Base-by-base conservation (phyloP, 257 asterid species). In the Marsdenia floribunda region DNA sequence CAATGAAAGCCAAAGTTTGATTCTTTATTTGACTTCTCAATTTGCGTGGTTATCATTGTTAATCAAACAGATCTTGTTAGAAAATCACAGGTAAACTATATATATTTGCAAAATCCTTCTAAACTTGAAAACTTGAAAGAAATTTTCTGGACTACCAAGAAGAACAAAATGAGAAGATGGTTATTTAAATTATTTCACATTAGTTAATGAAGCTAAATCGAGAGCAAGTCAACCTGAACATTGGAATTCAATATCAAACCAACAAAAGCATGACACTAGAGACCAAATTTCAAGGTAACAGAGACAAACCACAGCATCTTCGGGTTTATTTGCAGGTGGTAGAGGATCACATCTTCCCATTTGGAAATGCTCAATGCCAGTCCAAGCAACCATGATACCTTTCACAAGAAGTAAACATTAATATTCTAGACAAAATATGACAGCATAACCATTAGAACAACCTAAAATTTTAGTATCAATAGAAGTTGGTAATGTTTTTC, bases 321-420 rank as follows among this genome's bases (percentile, higher is more conserved):
- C 91, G 5, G 96, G 98, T 81, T 95, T 98, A 72, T 96, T 79
- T 33, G 93, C 89, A 44, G 93, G 82, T 26, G 99, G 99, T 0
- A 97, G 99, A 80, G 97, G 96, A 83, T 92, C 99, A 58, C 84
- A 90, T 84, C 99, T 82, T 74, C 98, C 99, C 91, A 85, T 52
- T 6, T 83, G 92, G 81, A 92, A 92, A 85, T 95, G 91, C 85
- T 95, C 99, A 19, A 95, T 88, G 68, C 98, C 98, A 55, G 98
- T 83, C 99, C 99, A 95, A 0, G 98, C 99, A 71, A 95, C 82
- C 99, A 92, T 95, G 33, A 92, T 96, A 19, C 99, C 99, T 95
- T 60, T 57, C n/a, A 77, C 7, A 70, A 68, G 50, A 70, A 5
- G 24, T 49, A 63, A 74, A 57, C 29, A 53, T 63, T 76, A 81